Evolutionary conservation across 169 alveolate species (phyloP).

Genomic region (Cryptosporidium tyzzeri): DNA sequence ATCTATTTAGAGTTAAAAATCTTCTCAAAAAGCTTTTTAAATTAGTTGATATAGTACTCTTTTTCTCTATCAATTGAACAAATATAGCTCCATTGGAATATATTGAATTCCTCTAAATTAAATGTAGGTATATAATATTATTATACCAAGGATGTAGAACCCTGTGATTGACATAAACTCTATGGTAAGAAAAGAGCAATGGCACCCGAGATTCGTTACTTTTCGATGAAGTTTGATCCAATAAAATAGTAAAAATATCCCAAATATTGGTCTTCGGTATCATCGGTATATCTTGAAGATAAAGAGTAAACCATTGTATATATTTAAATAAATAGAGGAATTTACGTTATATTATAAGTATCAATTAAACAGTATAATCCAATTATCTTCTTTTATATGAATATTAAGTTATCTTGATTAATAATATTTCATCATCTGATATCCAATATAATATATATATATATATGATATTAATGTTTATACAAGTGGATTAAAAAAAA

Average conservation of each 20-base stretch:
- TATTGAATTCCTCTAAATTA: too few relatives aligned
- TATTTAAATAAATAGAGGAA: too few relatives aligned
- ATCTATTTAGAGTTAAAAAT: neutral
- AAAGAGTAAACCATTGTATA: too few relatives aligned
- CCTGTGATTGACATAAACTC: constrained; percentile 77
- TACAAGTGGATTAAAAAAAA: too few relatives aligned
- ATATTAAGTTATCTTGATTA: neutral
- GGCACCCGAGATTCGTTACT: constrained; percentile 76
- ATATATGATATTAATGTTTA: neutral
- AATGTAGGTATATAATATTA: neutral
- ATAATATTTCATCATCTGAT: neutral
- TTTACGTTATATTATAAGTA: neutral
- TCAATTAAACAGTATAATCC: too few relatives aligned
- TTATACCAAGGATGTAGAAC: constrained; percentile 22
- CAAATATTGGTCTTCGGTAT: constrained; percentile 75
- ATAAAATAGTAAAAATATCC: neutral
- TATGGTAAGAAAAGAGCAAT: constrained; percentile 45
- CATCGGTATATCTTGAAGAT: constrained; percentile 15
- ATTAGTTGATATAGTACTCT: neutral
- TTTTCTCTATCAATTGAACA: neutral
- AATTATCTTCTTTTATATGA: too few relatives aligned
- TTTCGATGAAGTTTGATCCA: constrained; percentile 76
- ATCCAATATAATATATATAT: neutral
- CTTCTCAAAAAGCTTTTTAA: neutral
- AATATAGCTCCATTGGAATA: neutral